phyloP scores from a whole-genome alignment of 2,329 filamentous ascomycete genomes.

The Acrodontium crateriforme region DNA sequence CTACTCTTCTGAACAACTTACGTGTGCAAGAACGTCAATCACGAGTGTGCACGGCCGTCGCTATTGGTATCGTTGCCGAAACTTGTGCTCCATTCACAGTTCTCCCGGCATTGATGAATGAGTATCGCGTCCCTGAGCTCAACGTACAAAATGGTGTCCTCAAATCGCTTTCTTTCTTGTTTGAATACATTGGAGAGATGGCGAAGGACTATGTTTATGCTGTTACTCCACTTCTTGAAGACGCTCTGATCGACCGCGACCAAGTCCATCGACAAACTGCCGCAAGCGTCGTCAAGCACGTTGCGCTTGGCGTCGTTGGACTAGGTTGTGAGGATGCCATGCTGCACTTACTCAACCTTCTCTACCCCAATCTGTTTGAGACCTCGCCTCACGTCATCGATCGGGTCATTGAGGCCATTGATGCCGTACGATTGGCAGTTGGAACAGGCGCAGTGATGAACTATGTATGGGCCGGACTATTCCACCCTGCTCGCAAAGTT shows the following conservation, averaged over 20 bases:
- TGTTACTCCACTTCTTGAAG: slow-evolving; percentile 86
- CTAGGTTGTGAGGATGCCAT: slow-evolving; percentile 97
- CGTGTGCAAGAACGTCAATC: slow-evolving; percentile 96
- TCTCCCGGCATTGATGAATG: slow-evolving; percentile 97
- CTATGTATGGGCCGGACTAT: slow-evolving; percentile 94
- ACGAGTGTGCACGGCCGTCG: slow-evolving; percentile 94
- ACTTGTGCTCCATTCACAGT: slow-evolving; percentile 98
- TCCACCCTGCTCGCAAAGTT: slow-evolving; percentile 93
- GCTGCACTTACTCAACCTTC: slow-evolving; percentile 89
- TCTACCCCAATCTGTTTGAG: slow-evolving; percentile 95
- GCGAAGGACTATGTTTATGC: slow-evolving; percentile 98
- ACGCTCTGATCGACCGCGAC: slow-evolving; percentile 92
- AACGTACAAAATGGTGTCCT: slow-evolving; percentile 98
- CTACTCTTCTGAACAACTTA: slow-evolving; percentile 89
- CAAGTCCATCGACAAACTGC: slow-evolving; percentile 97
- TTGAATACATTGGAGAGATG: slow-evolving; percentile 99
- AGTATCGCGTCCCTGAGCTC: slow-evolving; percentile 93
- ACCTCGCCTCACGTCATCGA: slow-evolving; percentile 98
- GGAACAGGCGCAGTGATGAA: slow-evolving; percentile 90
- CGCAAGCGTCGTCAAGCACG: slow-evolving; percentile 92
- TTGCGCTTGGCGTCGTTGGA: slow-evolving; percentile 92
- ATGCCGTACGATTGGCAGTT: slow-evolving; percentile 85
- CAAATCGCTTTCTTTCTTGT: slow-evolving; percentile 91
- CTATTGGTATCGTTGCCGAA: slow-evolving; percentile 95
- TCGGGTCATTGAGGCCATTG: slow-evolving; percentile 91